Evolutionary conservation across 1,284 basidiomycete genomes (phyloP).

Genomic region (Wolfiporia cocos): DNA sequence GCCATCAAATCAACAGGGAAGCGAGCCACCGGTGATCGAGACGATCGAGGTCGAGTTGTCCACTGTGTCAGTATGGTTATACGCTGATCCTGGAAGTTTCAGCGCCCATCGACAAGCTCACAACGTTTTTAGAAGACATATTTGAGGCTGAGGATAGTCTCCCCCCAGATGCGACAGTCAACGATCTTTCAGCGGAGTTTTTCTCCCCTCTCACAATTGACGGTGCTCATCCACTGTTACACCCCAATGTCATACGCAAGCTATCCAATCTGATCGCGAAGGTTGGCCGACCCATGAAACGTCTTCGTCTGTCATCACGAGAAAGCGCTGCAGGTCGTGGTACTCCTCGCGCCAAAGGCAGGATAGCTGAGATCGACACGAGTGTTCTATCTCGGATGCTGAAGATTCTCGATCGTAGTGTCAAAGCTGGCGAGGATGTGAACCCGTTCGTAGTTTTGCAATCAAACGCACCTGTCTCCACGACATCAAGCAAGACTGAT

Average conservation of each 20-base stretch:
- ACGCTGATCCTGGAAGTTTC: neutral
- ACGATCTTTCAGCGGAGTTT: conserved; percentile 54
- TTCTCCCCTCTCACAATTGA: conserved; percentile 62
- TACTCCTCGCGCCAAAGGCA: conserved; percentile 44
- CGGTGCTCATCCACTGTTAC: conserved; percentile 52
- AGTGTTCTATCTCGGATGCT: conserved; percentile 57
- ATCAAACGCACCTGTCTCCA: conserved; percentile 15
- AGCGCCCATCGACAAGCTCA: conserved; percentile 75
- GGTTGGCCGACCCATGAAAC: conserved; percentile 58
- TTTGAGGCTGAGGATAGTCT: conserved; percentile 86
- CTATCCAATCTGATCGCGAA: conserved; percentile 62
- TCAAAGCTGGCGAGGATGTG: conserved; percentile 66
- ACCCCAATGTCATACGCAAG: conserved; percentile 57
- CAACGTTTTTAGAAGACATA: conserved; percentile 72
- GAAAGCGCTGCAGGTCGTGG: conserved; percentile 30
- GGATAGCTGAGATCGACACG: conserved; percentile 62
- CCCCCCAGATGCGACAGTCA: conserved; percentile 52
- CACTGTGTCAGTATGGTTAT: conserved; percentile 1
- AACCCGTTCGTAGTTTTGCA: conserved; percentile 54
- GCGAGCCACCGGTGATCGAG: conserved; percentile 62
- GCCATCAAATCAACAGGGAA: conserved; percentile 42
- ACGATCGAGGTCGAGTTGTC: conserved; percentile 53
- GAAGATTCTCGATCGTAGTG: conserved; percentile 71
- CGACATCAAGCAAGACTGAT: conserved; percentile 6
- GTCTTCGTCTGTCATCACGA: conserved; percentile 39